These are phyloP conservation scores for Blepharisma japonicum DNA, from an alignment of 73 alveolate genomes.

Conservation along the genomic window DNA sequence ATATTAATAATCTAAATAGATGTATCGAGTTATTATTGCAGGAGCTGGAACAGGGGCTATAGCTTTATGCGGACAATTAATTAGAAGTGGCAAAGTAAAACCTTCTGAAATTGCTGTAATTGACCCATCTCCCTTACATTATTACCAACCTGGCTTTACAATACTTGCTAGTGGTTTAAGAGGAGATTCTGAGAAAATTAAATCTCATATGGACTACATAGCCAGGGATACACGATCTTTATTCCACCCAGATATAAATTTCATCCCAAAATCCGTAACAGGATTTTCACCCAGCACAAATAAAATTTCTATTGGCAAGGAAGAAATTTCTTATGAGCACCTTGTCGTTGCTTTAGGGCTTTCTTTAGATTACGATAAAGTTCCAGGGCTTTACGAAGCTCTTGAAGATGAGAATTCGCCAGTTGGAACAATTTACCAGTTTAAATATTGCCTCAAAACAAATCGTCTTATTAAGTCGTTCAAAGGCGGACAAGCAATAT, in stretches of 20 bases:
- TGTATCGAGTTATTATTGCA: constrained; percentile 37
- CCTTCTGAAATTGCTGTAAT: constrained; percentile 61
- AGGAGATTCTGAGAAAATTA: constrained; percentile 38
- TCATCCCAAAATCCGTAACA: constrained; percentile 39
- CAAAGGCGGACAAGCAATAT: constrained; percentile 76
- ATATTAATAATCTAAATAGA: too few species aligned
- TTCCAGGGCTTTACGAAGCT: constrained; percentile 62
- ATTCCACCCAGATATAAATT: constrained; percentile 15
- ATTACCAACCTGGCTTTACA: constrained; percentile 81
- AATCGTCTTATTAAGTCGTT: constrained; percentile 46
- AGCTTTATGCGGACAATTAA: constrained; percentile 57
- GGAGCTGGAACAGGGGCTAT: constrained; percentile 86
- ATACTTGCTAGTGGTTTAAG: constrained; percentile 78
- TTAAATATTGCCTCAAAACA: constrained; percentile 62
- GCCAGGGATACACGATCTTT: background rate
- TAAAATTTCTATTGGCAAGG: constrained; percentile 44
- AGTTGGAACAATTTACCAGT: constrained; percentile 71
- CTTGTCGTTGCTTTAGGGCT: constrained; percentile 72
- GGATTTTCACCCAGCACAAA: constrained; percentile 56
- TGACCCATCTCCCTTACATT: constrained; percentile 63
- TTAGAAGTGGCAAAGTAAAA: constrained; percentile 43
- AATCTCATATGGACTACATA: constrained; percentile 23
- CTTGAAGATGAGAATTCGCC: constrained; percentile 75
- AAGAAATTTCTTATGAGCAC: constrained; percentile 59
- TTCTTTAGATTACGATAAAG: constrained; percentile 41